phyloP scores from a whole-genome alignment of 2,329 filamentous ascomycete species.

The Hypocreales sp. region DNA sequence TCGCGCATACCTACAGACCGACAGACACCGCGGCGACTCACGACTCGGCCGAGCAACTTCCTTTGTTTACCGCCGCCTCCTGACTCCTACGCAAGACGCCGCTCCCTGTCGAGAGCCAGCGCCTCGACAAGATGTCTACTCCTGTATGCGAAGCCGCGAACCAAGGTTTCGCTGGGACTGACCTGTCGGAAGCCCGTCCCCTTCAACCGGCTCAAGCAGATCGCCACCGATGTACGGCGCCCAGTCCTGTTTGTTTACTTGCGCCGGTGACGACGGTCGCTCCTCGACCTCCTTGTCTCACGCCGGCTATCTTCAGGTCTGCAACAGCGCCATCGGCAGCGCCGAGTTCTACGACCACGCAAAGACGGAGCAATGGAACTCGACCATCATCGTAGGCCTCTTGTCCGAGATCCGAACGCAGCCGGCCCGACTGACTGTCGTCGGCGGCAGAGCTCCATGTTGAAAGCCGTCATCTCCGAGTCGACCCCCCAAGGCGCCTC shows the following conservation, averaged over 20 bases:
- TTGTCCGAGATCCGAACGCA: no score
- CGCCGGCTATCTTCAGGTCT: no score
- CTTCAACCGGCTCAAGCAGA: constrained; percentile 65
- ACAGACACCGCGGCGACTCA: background rate
- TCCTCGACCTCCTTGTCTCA: no score
- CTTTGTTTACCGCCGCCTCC: constrained; percentile 11
- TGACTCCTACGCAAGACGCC: no score
- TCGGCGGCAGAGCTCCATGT: constrained; percentile 51
- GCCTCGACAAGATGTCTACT: constrained; percentile 19
- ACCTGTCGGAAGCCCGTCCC: constrained; percentile 48
- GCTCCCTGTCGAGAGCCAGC: no score
- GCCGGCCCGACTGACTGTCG: constrained; percentile 5
- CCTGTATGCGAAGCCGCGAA: constrained; percentile 13
- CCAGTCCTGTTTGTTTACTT: constrained; percentile 1
- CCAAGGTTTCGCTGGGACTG: constrained; percentile 3
- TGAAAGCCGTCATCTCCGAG: constrained; percentile 64
- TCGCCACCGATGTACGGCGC: constrained; percentile 60
- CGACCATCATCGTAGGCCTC: constrained; percentile 67
- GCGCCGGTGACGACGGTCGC: no score
- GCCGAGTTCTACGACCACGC: constrained; percentile 76
- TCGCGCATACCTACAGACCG: background rate
- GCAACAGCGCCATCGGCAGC: constrained; percentile 58
- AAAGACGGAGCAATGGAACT: constrained; percentile 80
- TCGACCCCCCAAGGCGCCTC: constrained; percentile 41
- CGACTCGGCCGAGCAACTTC: background rate